Evolutionary conservation across 192 early-diverging fungal genomes (phyloP).

Genomic region (Phycomyces blakesleeanus): DNA sequence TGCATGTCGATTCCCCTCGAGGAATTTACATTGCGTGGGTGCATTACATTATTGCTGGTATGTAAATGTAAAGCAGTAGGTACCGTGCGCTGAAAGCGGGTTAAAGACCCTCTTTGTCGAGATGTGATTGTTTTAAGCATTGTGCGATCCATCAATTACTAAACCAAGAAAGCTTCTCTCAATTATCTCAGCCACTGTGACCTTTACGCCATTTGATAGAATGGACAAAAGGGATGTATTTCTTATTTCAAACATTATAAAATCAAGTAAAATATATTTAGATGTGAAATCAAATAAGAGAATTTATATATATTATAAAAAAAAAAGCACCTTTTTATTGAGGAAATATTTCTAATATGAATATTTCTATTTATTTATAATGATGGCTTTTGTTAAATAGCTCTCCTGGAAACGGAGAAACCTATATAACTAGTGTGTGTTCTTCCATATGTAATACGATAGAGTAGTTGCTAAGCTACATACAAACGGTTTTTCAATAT

Average conservation of each 20-base stretch:
- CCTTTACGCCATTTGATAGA: neutral
- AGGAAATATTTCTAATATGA: too few species aligned
- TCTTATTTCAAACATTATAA: too few species aligned
- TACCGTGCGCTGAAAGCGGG: neutral
- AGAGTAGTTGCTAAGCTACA: constrained; percentile 8
- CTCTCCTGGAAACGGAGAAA: neutral
- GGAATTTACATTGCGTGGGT: neutral
- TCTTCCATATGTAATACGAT: constrained; percentile 23
- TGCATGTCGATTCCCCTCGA: neutral
- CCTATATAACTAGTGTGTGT: constrained; percentile 4
- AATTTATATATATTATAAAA: too few species aligned
- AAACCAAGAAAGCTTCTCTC: neutral
- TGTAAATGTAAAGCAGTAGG: neutral
- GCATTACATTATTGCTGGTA: neutral
- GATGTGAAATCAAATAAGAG: too few species aligned
- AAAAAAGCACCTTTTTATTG: too few species aligned
- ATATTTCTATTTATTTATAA: too few species aligned
- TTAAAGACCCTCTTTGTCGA: neutral
- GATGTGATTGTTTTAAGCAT: neutral
- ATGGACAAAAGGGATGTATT: neutral
- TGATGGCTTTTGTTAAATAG: too few species aligned
- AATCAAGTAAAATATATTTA: too few species aligned
- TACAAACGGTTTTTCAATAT: constrained; percentile 2
- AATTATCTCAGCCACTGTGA: constrained; percentile 4
- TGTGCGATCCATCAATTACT: neutral